phyloP scores from a whole-genome alignment of 1,284 basidiomycete genomes.

The Takashimella koratensis region DNA sequence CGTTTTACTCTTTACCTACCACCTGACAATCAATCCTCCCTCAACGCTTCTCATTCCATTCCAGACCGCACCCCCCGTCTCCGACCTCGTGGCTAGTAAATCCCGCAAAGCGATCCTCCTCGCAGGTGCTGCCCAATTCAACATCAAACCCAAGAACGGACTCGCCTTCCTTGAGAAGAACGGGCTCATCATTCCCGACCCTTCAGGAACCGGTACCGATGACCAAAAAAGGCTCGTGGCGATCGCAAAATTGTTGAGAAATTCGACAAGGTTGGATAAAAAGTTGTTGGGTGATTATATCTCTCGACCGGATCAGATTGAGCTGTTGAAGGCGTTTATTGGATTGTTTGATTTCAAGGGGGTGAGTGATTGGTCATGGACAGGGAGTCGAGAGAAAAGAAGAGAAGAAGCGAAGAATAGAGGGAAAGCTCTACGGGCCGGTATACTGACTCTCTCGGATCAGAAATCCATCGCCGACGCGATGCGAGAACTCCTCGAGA shows the following conservation, averaged over 20 bases:
- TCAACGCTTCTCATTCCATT: no score
- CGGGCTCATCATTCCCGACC: constrained; percentile 60
- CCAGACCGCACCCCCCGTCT: constrained; percentile 57
- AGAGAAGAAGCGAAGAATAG: not conserved
- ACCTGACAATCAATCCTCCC: no score
- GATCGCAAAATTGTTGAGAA: constrained; percentile 77
- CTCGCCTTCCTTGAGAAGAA: constrained; percentile 87
- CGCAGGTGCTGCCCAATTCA: constrained; percentile 82
- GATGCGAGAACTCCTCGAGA: constrained; percentile 88
- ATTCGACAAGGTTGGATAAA: constrained; percentile 84
- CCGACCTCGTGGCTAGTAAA: constrained; percentile 67
- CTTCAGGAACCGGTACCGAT: constrained; percentile 24
- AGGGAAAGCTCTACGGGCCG: not conserved
- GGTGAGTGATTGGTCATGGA: no score
- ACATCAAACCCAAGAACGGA: constrained; percentile 90
- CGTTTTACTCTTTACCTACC: not conserved
- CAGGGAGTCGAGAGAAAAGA: no score
- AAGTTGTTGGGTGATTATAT: constrained; percentile 91
- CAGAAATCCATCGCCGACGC: constrained; percentile 93
- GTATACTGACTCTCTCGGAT: constrained; percentile 7
- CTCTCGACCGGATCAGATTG: constrained; percentile 80
- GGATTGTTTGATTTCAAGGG: constrained; percentile 83
- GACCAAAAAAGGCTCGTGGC: constrained; percentile 45
- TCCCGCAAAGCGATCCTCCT: constrained; percentile 82
- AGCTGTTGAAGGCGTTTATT: constrained; percentile 83